phyloP scores from a whole-genome alignment of 768 basidiomycete genomes.

The Tubosaeta brunneosetosa region DNA sequence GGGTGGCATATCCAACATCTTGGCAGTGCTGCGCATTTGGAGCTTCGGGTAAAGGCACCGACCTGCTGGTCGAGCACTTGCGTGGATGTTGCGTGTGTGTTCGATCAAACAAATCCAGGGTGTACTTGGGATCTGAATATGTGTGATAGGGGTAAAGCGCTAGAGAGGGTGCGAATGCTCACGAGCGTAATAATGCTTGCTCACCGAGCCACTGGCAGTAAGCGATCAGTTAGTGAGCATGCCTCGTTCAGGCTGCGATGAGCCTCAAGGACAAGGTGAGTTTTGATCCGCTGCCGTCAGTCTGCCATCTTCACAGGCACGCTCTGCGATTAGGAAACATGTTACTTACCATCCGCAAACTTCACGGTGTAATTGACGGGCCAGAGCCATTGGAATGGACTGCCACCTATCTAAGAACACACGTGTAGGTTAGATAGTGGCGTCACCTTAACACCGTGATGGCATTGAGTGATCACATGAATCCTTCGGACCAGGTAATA shows the following conservation, averaged over 20 bases:
- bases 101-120: not conserved
- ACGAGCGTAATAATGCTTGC: not conserved
- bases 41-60: not conserved
- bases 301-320: not conserved
- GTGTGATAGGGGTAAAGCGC: not conserved
- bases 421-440: not conserved
- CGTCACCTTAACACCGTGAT: not conserved
- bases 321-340: not conserved
- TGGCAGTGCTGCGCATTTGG: conserved; percentile 5
- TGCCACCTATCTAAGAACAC: not conserved
- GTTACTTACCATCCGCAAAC: not conserved
- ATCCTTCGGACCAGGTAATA: not conserved
- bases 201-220: conserved; percentile 2
- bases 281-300: not conserved
- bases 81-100: not conserved
- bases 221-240: conserved; percentile 2
- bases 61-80: not conserved
- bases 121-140: not conserved
- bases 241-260: not conserved
- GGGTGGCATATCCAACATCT: not conserved
- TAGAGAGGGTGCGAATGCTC: not conserved
- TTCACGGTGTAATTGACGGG: not conserved
- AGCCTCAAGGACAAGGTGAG: conserved; percentile 18
- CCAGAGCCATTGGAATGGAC: not conserved
- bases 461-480: not conserved